phyloP scores from a whole-genome alignment of 306 rosid genomes.

The Trifolium subterraneum region DNA sequence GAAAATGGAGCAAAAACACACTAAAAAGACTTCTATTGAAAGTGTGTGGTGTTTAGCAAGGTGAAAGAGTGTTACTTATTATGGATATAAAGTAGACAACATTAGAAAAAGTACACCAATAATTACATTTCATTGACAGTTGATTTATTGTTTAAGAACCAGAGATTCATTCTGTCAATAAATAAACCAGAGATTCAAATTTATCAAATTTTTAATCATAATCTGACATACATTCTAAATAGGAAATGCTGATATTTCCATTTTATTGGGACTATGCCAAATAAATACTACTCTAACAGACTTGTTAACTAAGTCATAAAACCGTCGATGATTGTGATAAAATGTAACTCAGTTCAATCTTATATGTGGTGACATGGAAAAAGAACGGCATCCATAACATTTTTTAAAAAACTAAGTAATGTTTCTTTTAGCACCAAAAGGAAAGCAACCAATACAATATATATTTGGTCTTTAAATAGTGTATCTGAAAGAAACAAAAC shows the following conservation, averaged over 20 bases:
- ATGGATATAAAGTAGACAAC: not conserved
- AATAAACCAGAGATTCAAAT: no score
- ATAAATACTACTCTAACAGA: not conserved
- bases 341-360: not conserved
- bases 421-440: not conserved
- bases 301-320: not conserved
- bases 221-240: no score
- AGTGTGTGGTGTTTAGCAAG: no score
- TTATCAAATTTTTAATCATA: no score
- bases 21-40: not conserved
- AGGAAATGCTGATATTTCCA: no score
- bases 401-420: no score
- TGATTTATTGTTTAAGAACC: no score
- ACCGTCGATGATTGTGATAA: not conserved
- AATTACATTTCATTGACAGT: no score
- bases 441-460: not conserved
- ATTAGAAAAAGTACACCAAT: no score
- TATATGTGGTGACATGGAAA: not conserved
- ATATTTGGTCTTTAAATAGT: not conserved
- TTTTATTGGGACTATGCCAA: not conserved
- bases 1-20: not conserved
- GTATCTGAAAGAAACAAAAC: constrained; percentile 37
- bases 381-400: not conserved
- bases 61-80: not conserved
- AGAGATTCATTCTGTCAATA: no score